Evolutionary conservation across 2,329 filamentous ascomycete genomes (phyloP), one percentile per base, ranked within the genome.

Genomic region (Aspergillus piperis): DNA sequence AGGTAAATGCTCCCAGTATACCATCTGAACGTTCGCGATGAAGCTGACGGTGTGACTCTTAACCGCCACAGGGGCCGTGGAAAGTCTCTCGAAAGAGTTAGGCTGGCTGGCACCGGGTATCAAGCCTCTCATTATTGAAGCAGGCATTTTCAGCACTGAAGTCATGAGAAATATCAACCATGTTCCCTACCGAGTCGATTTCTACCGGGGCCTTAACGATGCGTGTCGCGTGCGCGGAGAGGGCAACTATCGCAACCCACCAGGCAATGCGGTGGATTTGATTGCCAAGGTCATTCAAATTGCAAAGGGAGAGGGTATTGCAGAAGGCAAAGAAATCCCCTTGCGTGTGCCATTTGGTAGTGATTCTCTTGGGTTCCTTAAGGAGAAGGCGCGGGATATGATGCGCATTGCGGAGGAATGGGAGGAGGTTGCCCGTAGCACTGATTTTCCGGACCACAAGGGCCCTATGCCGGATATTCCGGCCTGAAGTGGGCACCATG

Each of bases 31-130:
- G 10, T 5, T 13, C 32, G 15, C 32, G 5, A 36, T 2, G 32
- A 36, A 36, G 32, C 32, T 36, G 32, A 36, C 11, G 4, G 32
- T 36, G 11, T 13, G 5, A 36, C 11, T 36, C 32, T 13, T 36
- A 5, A 10, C 32, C 32, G 11, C 11, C 5, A 44, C 23, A 56
- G 54, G 54, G 17, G 54, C 42, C 27, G 41, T 56, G 2, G 54
- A 49, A 25, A 32, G 23, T 30, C 54, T 56, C 15, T 48, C 54
- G 0, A 56, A 49, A 39, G 54, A 49, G 19, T 30, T 64, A 44
- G 30, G 32, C 57, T 52, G 21, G 50, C 32, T 42, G 36, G 39
- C 32, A 38, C 47, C 60, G 23, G 48, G 25, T 19, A 60, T 60
- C 6, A 61, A 38, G 6, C 59, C 39, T 7, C 54, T 42, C 5